phyloP scores from a whole-genome alignment of 176 grass and related monocot genomes.

The Eremochloa ophiuroides region DNA sequence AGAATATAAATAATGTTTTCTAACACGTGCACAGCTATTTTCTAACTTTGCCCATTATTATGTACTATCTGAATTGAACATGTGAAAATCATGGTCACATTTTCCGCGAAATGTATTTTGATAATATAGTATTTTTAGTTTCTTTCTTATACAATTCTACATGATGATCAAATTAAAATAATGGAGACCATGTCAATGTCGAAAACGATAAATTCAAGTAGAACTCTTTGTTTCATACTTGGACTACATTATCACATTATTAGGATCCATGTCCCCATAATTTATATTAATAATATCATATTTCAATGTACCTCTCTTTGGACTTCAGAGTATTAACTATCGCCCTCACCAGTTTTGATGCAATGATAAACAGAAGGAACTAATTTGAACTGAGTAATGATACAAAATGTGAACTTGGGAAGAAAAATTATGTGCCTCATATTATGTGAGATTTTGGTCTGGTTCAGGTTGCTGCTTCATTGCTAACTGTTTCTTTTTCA shows the following conservation, averaged over 20 bases:
- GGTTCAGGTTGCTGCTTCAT: conserved; percentile 36
- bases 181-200: conserved; percentile 1
- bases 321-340: conserved; percentile 33
- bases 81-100: neutral
- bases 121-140: neutral
- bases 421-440: conserved; percentile 64
- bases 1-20: neutral
- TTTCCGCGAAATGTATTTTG: neutral
- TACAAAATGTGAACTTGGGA: conserved; percentile 46
- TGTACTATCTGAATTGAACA: neutral
- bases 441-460: conserved; percentile 57
- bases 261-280: neutral
- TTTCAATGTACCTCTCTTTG: conserved; percentile 17
- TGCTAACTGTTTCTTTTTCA: neutral
- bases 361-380: conserved; percentile 41
- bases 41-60: neutral
- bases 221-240: conserved; percentile 6
- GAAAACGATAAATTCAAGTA: neutral
- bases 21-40: neutral
- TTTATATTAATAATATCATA: conserved; percentile 10
- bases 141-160: neutral
- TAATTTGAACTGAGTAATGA: conserved; percentile 54
- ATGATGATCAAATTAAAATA: neutral
- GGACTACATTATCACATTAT: neutral
- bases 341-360: conserved; percentile 38